Base-by-base conservation (phyloP, 2,329 filamentous ascomycete genomes). In the Emericellopsis atlantica region DNA sequence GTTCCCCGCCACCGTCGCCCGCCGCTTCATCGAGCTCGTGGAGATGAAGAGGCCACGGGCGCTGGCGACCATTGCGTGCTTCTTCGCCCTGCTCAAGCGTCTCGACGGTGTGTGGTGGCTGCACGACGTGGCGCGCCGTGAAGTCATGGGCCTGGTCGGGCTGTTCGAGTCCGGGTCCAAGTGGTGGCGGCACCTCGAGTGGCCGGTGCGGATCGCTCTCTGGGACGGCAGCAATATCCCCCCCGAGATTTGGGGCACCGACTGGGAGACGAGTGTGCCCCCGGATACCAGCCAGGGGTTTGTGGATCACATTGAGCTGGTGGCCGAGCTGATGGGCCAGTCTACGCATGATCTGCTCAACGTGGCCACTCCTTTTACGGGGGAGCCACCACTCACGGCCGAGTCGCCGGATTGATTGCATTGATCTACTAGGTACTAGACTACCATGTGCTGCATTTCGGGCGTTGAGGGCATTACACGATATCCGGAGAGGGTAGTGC, bases 101-200 rank as follows among this genome's bases (percentile, higher is more conserved):
- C 64, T 81, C 46, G 72, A 80, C 45, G 57, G 65, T 14, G 62
- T 78, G 14, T 86, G 81, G 81, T 86, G 81, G 81, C 61, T 84
- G 23, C 69, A 76, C 16, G 78, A 80, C 32, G 79, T 82, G 50
- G 72, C 79, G 7, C 69, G 72, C 14, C 70, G 76, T 42, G 76
- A 85, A 49, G 74, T 85, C 14, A 71, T 76, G 52, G 78, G 79
- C 16, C 67, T 83, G 21, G 67, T 76, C 16, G 69, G 68, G 31
- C 57, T 77, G 31, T 78, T 79, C 52, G 70, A 76, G 50, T 64
- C 68, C 2, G 70, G 74, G 37, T 76, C 72, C 22, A 62, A 66
- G 40, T 79, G 74, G 74, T 77, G 73, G 74, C 65, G 69, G 29
- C 72, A 76, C 46, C 61, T 79, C 6, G 72, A 77, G 49, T 79